phyloP scores from a whole-genome alignment of 768 basidiomycete genomes.

The Rhizopogon vesiculosus region DNA sequence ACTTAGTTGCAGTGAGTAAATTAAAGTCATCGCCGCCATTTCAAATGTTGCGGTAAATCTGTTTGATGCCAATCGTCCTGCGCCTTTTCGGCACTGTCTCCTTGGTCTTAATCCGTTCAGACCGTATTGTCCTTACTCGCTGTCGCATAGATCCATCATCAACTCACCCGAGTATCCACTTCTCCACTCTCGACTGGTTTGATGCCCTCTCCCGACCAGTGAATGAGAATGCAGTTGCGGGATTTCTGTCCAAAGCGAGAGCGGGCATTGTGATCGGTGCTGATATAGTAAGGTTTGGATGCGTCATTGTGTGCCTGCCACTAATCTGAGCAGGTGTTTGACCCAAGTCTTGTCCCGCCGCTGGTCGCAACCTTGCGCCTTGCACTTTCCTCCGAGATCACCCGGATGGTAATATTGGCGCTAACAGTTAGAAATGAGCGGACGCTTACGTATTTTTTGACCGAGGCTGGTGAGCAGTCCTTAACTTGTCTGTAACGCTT shows the following conservation, averaged over 20 bases:
- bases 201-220: constrained; percentile 40
- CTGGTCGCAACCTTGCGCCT: constrained; percentile 45
- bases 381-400: constrained; percentile 18
- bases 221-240: constrained; percentile 13
- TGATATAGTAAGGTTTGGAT: constrained; percentile 44
- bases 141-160: constrained; percentile 48
- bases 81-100: neutral
- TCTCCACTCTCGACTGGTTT: constrained; percentile 60
- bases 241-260: constrained; percentile 35
- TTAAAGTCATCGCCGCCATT: neutral
- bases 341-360: constrained; percentile 55
- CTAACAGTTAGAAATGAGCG: constrained; percentile 49
- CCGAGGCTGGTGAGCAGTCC: constrained; percentile 23
- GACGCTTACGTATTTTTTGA: constrained; percentile 45
- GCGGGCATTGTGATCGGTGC: constrained; percentile 67
- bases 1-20: constrained; percentile 63
- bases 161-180: constrained; percentile 39
- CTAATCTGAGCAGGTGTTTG: constrained; percentile 52
- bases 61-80: neutral
- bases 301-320: no score
- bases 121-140: neutral
- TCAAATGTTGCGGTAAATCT: neutral
- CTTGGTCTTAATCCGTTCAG: neutral
- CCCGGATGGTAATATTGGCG: constrained; percentile 28
- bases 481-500: neutral